Evolutionary conservation across 164 flowering plant species (phyloP).

Genomic region (Berberis vulgaris): DNA sequence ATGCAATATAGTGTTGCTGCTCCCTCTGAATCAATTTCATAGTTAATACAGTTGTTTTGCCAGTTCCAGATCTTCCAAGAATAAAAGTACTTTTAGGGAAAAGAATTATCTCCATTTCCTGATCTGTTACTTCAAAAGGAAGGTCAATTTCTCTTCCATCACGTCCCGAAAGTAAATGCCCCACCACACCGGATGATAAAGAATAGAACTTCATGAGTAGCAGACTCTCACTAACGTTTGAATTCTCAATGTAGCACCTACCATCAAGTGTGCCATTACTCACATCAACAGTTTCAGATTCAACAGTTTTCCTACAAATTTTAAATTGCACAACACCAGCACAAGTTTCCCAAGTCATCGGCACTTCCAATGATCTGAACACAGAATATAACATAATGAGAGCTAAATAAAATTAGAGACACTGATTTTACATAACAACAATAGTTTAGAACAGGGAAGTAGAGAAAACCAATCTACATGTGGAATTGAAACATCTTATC

Average conservation of each 20-base stretch:
- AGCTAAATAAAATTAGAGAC: neutral
- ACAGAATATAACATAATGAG: neutral
- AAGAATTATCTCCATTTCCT: slow-evolving; percentile 48
- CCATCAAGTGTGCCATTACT: slow-evolving; percentile 13
- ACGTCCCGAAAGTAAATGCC: slow-evolving; percentile 48
- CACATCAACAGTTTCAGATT: slow-evolving; percentile 5
- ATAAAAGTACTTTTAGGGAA: slow-evolving; percentile 48
- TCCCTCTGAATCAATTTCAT: slow-evolving; percentile 58
- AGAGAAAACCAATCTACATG: too few relatives aligned
- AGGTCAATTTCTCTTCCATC: slow-evolving; percentile 58
- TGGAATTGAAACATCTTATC: too few relatives aligned
- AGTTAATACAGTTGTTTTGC: slow-evolving; percentile 75
- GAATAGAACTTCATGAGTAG: slow-evolving; percentile 78
- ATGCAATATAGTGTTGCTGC: slow-evolving; percentile 28
- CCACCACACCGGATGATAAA: slow-evolving; percentile 46
- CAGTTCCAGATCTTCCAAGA: slow-evolving; percentile 84
- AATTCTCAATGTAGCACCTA: slow-evolving; percentile 47
- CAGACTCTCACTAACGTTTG: slow-evolving; percentile 64
- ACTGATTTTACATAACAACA: neutral
- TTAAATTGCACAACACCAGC: slow-evolving; percentile 29
- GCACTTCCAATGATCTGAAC: slow-evolving; percentile 53
- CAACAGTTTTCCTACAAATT: slow-evolving; percentile 11
- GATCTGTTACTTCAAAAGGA: slow-evolving; percentile 78
- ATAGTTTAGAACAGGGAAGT: neutral
- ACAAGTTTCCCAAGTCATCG: slow-evolving; percentile 40